These are phyloP conservation scores for Sergeia podlipaevii DNA, from an alignment of 208 protist genomes.

Conservation along the genomic window DNA sequence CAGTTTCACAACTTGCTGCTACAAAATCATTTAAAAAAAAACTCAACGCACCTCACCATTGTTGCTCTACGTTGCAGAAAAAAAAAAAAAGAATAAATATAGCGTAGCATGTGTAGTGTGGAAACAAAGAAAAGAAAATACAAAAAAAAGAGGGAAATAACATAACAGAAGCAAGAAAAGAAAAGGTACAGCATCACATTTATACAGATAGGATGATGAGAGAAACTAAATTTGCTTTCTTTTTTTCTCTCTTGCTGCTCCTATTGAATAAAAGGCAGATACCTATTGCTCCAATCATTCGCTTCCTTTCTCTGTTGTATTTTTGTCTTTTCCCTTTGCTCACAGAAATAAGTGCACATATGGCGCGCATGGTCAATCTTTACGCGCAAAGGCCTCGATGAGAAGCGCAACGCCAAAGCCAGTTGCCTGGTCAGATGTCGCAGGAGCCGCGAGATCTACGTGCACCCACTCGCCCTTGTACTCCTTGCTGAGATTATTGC, in stretches of 20 bases:
- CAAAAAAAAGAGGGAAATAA: background rate
- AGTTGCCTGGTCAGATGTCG: conserved; percentile 55
- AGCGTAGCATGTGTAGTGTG: background rate
- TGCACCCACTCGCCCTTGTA: conserved; percentile 84
- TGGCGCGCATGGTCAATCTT: too few relatives aligned
- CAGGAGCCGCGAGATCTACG: conserved; percentile 78
- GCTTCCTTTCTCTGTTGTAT: too few relatives aligned
- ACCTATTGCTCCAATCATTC: too few relatives aligned
- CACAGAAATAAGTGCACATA: too few relatives aligned
- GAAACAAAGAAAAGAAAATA: background rate
- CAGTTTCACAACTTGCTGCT: background rate
- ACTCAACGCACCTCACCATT: too few relatives aligned
- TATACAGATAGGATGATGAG: background rate
- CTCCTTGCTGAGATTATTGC: conserved; percentile 39
- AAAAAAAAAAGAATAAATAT: background rate
- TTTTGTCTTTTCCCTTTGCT: too few relatives aligned
- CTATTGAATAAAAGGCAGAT: too few relatives aligned
- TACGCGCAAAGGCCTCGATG: conserved; percentile 35
- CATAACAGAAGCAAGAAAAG: background rate
- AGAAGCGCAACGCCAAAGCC: conserved; percentile 78
- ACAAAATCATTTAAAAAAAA: conserved; percentile 1
- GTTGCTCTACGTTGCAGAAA: too few relatives aligned
- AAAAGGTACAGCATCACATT: background rate
- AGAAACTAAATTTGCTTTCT: too few relatives aligned
- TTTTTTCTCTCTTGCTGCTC: too few relatives aligned